Evolutionary conservation across 2,329 filamentous ascomycete species (phyloP).

Genomic region (Alternaria atra): DNA sequence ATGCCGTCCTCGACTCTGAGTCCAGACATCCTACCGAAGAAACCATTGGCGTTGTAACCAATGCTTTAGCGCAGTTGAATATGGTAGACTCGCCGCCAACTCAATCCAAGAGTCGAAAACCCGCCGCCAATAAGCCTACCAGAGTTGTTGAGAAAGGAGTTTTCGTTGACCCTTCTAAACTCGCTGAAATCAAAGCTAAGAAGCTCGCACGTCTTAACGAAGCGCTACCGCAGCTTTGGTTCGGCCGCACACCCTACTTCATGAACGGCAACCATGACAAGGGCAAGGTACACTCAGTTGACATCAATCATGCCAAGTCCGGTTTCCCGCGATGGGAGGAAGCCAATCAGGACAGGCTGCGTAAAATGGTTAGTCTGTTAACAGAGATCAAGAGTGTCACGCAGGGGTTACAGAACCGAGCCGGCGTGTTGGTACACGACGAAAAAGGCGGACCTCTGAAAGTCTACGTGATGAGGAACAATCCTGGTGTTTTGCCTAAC

Average conservation of each 20-base stretch:
- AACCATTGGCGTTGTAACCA: constrained; percentile 6
- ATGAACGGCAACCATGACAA: constrained; percentile 25
- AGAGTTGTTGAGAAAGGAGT: constrained; percentile 13
- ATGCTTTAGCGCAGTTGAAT: constrained; percentile 4
- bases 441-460: constrained; percentile 18
- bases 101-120: background rate
- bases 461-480: constrained; percentile 19
- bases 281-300: constrained; percentile 18
- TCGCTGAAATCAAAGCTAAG: constrained; percentile 31
- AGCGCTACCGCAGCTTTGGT: constrained; percentile 32
- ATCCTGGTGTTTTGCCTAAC: constrained; percentile 16
- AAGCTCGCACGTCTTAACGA: constrained; percentile 3
- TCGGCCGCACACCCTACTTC: constrained; percentile 32
- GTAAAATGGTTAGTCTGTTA: constrained; percentile 31
- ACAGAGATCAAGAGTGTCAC: constrained; percentile 10
- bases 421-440: constrained; percentile 24
- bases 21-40: constrained; percentile 12
- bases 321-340: constrained; percentile 27
- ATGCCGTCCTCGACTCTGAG: background rate
- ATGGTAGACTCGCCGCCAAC: constrained; percentile 3
- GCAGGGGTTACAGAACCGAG: background rate
- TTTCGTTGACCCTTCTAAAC: constrained; percentile 8
- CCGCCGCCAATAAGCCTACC: background rate
- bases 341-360: constrained; percentile 20
- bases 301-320: constrained; percentile 1